Base-by-base conservation (phyloP, 495 filamentous ascomycete species). In the Aspergillus steynii region DNA sequence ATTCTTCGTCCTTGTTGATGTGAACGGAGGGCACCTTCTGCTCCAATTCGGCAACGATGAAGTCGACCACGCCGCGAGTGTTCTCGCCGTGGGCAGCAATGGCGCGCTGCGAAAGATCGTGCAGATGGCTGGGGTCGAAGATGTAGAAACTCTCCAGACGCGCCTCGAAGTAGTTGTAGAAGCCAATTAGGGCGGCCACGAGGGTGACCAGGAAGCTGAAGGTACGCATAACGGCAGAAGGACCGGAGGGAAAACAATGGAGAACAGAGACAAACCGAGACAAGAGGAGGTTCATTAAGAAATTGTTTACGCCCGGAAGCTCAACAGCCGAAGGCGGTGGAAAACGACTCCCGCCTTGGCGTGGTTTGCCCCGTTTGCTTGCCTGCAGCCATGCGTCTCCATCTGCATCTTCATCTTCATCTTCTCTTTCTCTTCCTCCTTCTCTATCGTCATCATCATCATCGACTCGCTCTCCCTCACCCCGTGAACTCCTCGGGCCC, bases 101-200 rank as follows among this genome's bases (percentile, higher is more conserved):
- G 28, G 84, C 85, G 60, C 83, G 80, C 72, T 84, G 72, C 20
- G 87, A 82, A 14, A 94, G 79, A 50, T 88, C 85, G 64, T 90
- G 83, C 63, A 96, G 80, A 56, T 92, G 82, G 45, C 76, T 77
- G 3, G 82, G 82, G 37, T 85, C 71, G 74, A 96, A 93, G 74
- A 93, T 84, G 82, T 91, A 94, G 81, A 92, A 90, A 56, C 75
- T 81, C 54, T 90, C 83, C 29, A 93, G 82, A 67, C 87, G 84
- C 55, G 85, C 78, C 68, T 93, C 87, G 58, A 92, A 67, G 65
- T 82, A 79, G 78, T 82, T 85, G 72, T 83, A 82, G 46, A 90
- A 60, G 47, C 85, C 80, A 2, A 85, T 72, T 54, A 90, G 73
- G 4, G 86, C 61, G 55, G 82, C 88, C 54, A 90, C 62, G 54